A percentile compares a stretch with the other conserved stretches of the same genome.
phyloP scores from a whole-genome alignment of 768 basidiomycete species.

The Pleurotus tuoliensis region DNA sequence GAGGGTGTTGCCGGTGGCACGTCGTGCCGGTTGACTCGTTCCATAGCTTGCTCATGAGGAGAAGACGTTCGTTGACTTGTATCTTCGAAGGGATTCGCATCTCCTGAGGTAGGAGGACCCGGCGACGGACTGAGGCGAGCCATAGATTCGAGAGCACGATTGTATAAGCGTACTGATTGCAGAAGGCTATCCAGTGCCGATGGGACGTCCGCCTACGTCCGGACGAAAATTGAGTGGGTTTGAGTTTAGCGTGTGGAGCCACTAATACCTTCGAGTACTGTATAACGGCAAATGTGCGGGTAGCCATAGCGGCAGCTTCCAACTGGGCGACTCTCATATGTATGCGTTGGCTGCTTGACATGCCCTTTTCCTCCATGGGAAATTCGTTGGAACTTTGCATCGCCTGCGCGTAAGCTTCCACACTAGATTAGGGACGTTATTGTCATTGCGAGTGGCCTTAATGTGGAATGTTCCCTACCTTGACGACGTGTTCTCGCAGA shows the following conservation, averaged over 20 bases:
- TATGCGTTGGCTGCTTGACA: conserved; percentile 54
- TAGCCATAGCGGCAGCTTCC: conserved; percentile 71
- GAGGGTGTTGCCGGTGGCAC: conserved; percentile 22
- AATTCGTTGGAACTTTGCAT: conserved; percentile 39
- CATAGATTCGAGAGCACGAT: conserved; percentile 69
- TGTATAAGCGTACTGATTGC: conserved; percentile 76
- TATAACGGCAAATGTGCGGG: conserved; percentile 63
- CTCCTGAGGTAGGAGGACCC: conserved; percentile 18
- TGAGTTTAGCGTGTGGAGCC: no score
- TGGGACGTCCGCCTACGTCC: conserved; percentile 54
- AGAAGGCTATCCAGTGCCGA: conserved; percentile 54
- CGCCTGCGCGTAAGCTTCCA: conserved; percentile 60
- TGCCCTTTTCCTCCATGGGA: conserved; percentile 39
- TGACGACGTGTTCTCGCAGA: conserved; percentile 51
- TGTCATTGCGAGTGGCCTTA: no score
- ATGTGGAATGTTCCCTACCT: conserved; percentile 37
- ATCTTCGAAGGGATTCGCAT: conserved; percentile 59
- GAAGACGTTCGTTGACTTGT: conserved; percentile 29
- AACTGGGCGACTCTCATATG: conserved; percentile 53
- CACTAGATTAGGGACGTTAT: conserved; percentile 23
- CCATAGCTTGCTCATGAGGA: conserved; percentile 10
- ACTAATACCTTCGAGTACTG: conserved; percentile 57
- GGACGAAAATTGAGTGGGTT: no score
- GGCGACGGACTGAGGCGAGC: conserved; percentile 48
- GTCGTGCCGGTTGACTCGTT: conserved; percentile 15